Percentiles rank a stretch among this genome's conserved stretches.
Evolutionary conservation across 2,329 filamentous ascomycete genomes (phyloP).

Genomic region (Akanthomyces uredinophilus): DNA sequence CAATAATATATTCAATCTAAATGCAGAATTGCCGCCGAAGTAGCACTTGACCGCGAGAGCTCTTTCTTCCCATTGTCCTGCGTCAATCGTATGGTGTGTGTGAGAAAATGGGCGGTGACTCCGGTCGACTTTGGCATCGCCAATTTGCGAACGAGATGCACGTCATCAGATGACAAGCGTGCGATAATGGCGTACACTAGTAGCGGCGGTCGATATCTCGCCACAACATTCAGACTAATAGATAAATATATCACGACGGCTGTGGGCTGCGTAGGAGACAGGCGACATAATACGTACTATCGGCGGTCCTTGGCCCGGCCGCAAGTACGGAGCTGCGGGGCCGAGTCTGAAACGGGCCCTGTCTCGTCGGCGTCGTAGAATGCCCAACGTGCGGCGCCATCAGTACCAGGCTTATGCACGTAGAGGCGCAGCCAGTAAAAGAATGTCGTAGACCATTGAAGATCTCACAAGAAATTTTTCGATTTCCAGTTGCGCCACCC

Average conservation of each 20-base stretch:
- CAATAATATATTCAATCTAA: too few species aligned
- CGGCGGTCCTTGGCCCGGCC: background rate
- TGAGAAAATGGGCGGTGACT: background rate
- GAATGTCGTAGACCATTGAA: background rate
- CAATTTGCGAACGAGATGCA: background rate
- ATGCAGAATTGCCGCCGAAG: too few species aligned
- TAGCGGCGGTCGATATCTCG: too few species aligned
- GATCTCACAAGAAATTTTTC: background rate
- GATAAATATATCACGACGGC: background rate
- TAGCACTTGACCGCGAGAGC: too few species aligned
- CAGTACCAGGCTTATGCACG: constrained; percentile 6
- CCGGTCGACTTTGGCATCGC: background rate
- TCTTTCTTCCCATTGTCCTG: too few species aligned
- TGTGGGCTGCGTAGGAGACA: background rate
- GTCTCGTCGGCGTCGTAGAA: constrained; percentile 30
- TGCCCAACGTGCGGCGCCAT: constrained; percentile 25
- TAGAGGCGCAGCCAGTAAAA: background rate
- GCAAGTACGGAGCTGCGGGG: constrained; percentile 11
- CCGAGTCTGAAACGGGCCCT: constrained; percentile 26
- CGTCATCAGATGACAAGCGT: background rate
- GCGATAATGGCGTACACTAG: background rate
- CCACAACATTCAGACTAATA: too few species aligned
- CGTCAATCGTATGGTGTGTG: background rate
- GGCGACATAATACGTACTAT: background rate
- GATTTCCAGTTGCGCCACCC: background rate